Percentiles rank a stretch among this genome's conserved stretches.
Evolutionary conservation across 2,329 filamentous ascomycete genomes (phyloP).

Genomic region (Ascochyta pisi): DNA sequence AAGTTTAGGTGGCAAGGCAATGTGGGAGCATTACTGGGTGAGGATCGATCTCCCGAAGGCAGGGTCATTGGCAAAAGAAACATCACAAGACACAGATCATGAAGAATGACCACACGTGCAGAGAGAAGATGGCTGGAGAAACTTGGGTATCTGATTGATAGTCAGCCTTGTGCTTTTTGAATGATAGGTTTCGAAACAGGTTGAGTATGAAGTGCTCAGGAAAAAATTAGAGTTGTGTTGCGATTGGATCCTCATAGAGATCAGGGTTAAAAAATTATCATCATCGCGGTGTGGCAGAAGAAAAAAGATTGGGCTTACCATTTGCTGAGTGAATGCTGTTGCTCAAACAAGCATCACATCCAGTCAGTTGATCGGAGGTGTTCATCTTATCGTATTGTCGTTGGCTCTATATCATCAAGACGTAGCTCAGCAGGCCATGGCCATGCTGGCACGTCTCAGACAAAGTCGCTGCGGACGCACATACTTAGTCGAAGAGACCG

Average conservation of each 20-base stretch:
- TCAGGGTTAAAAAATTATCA: slow-evolving; percentile 72
- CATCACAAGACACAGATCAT: slow-evolving; percentile 3
- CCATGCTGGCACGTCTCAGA: slow-evolving; percentile 30
- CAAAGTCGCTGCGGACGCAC: slow-evolving; percentile 26
- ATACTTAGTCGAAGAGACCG: slow-evolving; percentile 61
- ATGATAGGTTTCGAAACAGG: slow-evolving; percentile 2
- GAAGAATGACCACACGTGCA: slow-evolving; percentile 2
- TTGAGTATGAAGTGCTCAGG: slow-evolving; percentile 55
- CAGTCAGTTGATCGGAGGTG: slow-evolving; percentile 15
- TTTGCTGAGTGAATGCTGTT: slow-evolving; percentile 13
- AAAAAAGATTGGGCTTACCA: slow-evolving; percentile 45
- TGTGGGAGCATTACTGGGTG: slow-evolving; percentile 67
- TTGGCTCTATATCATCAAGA: slow-evolving; percentile 43
- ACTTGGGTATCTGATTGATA: slow-evolving; percentile 24
- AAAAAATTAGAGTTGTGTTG: slow-evolving; percentile 76
- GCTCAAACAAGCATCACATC: slow-evolving; percentile 37
- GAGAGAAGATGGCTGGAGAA: background rate
- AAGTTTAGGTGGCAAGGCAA: slow-evolving; percentile 63
- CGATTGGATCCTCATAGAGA: slow-evolving; percentile 65
- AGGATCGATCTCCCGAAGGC: slow-evolving; percentile 50
- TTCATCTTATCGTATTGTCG: slow-evolving; percentile 48
- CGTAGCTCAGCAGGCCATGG: slow-evolving; percentile 27
- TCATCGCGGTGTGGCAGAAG: slow-evolving; percentile 54
- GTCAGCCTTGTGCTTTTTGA: slow-evolving; percentile 26
- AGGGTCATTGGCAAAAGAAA: slow-evolving; percentile 21